phyloP scores from a whole-genome alignment of 129 eudicot genomes.

The Flaveria sonorensis region DNA sequence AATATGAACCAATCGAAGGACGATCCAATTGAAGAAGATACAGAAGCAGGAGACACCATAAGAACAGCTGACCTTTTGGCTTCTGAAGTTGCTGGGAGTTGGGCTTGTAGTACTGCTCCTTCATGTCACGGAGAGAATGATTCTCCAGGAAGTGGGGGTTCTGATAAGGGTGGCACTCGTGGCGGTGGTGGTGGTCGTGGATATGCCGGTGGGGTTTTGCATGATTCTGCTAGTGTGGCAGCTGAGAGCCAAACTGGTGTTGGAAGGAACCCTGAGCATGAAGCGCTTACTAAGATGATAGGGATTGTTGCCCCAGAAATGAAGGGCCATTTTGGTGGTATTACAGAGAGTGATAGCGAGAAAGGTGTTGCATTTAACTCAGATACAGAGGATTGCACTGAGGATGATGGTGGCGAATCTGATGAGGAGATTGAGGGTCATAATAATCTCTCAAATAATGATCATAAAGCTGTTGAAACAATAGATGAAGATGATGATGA shows the following conservation, averaged over 20 bases:
- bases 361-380: conserved; percentile 49
- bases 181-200: conserved; percentile 28
- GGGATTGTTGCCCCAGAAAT: conserved; percentile 82
- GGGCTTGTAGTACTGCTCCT: conserved; percentile 78
- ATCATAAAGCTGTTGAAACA: conserved; percentile 28
- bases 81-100: conserved; percentile 90
- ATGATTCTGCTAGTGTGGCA: conserved; percentile 52
- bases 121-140: conserved; percentile 87
- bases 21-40: conserved; percentile 50
- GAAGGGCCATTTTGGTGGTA: conserved; percentile 57
- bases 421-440: conserved; percentile 54
- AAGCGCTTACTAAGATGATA: conserved; percentile 62
- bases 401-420: conserved; percentile 55
- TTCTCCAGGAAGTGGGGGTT: conserved; percentile 49
- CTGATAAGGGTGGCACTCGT: conserved; percentile 23
- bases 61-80: conserved; percentile 83
- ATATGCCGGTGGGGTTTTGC: conserved; percentile 36
- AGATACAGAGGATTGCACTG: conserved; percentile 64
- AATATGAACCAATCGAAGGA: conserved; percentile 37
- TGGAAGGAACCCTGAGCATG: conserved; percentile 51
- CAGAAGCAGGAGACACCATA: conserved; percentile 61
- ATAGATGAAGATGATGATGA: conserved; percentile 60
- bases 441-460: conserved; percentile 29
- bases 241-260: conserved; percentile 76
- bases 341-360: conserved; percentile 43